phyloP scores from a whole-genome alignment of 2,329 filamentous ascomycete species.

The Furcasterigmium sp. region DNA sequence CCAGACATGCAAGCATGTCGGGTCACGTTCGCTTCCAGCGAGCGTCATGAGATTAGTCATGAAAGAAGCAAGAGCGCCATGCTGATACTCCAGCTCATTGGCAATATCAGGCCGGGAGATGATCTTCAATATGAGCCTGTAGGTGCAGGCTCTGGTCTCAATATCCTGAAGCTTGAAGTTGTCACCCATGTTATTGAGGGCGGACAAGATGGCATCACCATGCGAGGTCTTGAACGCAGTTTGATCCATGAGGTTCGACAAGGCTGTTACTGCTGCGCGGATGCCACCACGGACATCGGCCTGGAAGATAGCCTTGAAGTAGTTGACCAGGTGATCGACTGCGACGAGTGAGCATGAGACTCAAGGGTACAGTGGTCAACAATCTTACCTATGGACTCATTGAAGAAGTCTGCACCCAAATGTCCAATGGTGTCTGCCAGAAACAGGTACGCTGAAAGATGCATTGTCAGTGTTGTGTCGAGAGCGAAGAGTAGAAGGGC shows the following conservation, averaged over 20 bases:
- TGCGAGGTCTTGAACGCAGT: conserved; percentile 44
- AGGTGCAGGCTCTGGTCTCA: conserved; percentile 46
- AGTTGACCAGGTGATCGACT: conserved; percentile 43
- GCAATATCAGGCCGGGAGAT: conserved; percentile 35
- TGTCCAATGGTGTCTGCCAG: conserved; percentile 46
- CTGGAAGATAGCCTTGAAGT: conserved; percentile 55
- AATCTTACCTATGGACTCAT: conserved; percentile 42
- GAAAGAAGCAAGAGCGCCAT: conserved; percentile 39
- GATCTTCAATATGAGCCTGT: conserved; percentile 40
- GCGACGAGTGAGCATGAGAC: neutral
- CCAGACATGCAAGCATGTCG: conserved; percentile 52
- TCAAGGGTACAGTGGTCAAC: too few relatives aligned
- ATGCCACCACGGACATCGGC: conserved; percentile 56
- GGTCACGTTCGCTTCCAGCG: conserved; percentile 51
- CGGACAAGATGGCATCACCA: conserved; percentile 42
- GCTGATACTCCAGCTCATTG: conserved; percentile 37
- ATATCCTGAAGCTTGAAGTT: conserved; percentile 50
- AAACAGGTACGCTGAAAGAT: conserved; percentile 45
- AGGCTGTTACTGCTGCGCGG: conserved; percentile 45
- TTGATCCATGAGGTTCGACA: conserved; percentile 44
- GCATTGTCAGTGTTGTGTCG: neutral
- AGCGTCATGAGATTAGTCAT: conserved; percentile 44
- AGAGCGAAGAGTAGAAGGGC: neutral
- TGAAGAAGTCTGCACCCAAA: conserved; percentile 40
- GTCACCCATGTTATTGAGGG: conserved; percentile 46